A percentile compares a stretch with the other conserved stretches of the same genome.
Conservation (phyloP, 1,139 yeast genomes). For the Geotrichum bryndzae region DNA sequence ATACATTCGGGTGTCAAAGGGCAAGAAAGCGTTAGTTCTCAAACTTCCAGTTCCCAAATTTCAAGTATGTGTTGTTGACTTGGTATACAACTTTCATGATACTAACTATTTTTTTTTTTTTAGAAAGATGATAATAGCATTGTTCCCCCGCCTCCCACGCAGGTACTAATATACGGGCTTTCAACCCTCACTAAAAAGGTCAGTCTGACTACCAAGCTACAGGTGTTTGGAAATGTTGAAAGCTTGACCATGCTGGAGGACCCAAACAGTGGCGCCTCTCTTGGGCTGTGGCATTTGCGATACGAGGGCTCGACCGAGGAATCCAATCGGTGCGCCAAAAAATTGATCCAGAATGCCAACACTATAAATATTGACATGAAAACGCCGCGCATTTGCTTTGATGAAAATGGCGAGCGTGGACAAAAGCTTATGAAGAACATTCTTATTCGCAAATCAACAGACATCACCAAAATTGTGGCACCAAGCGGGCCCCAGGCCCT, state of each 20-base stretch:
- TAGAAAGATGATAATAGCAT: slow-evolving; percentile 58
- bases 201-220: slow-evolving; percentile 49
- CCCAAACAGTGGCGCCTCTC: slow-evolving; percentile 71
- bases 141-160: slow-evolving; percentile 69
- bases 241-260: slow-evolving; percentile 60
- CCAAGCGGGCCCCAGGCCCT: slow-evolving; percentile 6
- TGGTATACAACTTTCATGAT: neutral
- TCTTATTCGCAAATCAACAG: slow-evolving; percentile 22
- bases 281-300: slow-evolving; percentile 64
- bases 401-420: slow-evolving; percentile 32
- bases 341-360: slow-evolving; percentile 35
- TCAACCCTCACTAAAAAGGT: slow-evolving; percentile 44
- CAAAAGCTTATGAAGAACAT: slow-evolving; percentile 25
- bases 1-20: slow-evolving; percentile 29
- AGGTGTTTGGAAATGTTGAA: slow-evolving; percentile 54
- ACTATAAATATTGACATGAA: slow-evolving; percentile 35
- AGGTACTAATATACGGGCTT: slow-evolving; percentile 64
- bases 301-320: slow-evolving; percentile 47
- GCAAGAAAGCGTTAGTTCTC: slow-evolving; percentile 32
- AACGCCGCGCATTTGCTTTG: slow-evolving; percentile 32
- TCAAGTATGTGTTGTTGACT: slow-evolving; percentile 12
- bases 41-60: slow-evolving; percentile 50
- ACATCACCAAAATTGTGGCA: neutral
- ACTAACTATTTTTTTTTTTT: neutral
- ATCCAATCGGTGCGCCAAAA: slow-evolving; percentile 47